A percentile compares a stretch with the other conserved stretches of the same genome.
Evolutionary conservation across 768 basidiomycete species (phyloP).

Genomic region (Tricholoma flavovirens): DNA sequence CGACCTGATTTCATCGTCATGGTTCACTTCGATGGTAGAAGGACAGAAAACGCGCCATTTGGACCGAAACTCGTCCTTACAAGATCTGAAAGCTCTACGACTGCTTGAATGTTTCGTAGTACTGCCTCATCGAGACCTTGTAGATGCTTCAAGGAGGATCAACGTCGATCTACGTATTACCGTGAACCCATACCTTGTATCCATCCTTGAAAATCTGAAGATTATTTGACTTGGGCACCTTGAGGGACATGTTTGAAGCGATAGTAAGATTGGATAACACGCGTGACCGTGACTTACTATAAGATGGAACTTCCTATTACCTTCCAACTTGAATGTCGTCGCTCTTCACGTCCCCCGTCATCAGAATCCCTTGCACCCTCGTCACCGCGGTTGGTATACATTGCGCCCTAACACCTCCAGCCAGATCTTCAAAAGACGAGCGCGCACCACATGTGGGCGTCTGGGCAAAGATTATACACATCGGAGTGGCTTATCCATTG

Average conservation of each 20-base stretch:
- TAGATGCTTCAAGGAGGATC: constrained; percentile 46
- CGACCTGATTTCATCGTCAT: constrained; percentile 49
- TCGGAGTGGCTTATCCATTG: too few relatives aligned
- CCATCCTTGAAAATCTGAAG: constrained; percentile 96
- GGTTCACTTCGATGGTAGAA: neutral
- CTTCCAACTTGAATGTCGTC: too few relatives aligned
- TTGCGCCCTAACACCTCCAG: too few relatives aligned
- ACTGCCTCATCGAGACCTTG: constrained; percentile 97
- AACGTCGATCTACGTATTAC: neutral
- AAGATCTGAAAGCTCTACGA: constrained; percentile 91
- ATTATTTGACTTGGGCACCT: constrained; percentile 86
- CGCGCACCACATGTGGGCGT: too few relatives aligned
- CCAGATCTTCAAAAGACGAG: too few relatives aligned
- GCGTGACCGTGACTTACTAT: constrained; percentile 7
- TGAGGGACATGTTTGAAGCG: constrained; percentile 98
- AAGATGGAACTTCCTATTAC: too few relatives aligned
- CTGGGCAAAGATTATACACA: too few relatives aligned
- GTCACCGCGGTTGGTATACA: too few relatives aligned
- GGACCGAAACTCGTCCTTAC: constrained; percentile 96
- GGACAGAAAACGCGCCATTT: constrained; percentile 59
- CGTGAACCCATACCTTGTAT: constrained; percentile 61
- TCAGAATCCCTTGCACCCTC: too few relatives aligned
- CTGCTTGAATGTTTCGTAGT: constrained; percentile 91
- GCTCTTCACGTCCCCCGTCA: too few relatives aligned
- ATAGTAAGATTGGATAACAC: constrained; percentile 12